Conservation (phyloP, 441 rosid species). For the Eruca vesicaria region DNA sequence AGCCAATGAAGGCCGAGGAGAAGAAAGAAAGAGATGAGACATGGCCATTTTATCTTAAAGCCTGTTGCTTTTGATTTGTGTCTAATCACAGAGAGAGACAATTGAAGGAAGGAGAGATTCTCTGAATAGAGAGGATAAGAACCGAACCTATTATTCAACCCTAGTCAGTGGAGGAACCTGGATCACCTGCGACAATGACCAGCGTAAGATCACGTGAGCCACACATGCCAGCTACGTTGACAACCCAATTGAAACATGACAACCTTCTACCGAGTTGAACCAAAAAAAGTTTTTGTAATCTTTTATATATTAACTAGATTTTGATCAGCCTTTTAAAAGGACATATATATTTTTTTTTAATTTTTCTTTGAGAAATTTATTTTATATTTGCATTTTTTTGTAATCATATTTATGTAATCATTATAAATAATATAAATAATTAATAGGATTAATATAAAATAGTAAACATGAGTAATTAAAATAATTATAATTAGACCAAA, state of each 20-base stretch:
- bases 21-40: slow-evolving; percentile 32
- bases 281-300: no score
- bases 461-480: no score
- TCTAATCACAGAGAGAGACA: not conserved
- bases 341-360: no score
- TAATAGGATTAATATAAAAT: no score
- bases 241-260: not conserved
- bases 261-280: no score
- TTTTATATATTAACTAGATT: no score
- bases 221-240: not conserved
- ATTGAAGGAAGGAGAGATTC: slow-evolving; percentile 1
- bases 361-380: no score
- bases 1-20: slow-evolving; percentile 11
- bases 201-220: slow-evolving; percentile 13
- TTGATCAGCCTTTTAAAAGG: no score
- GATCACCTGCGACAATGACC: not conserved
- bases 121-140: slow-evolving; percentile 19
- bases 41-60: slow-evolving; percentile 1
- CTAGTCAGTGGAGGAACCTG: not conserved
- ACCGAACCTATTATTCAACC: not conserved
- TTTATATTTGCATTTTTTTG: no score
- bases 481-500: no score
- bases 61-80: not conserved
- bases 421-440: no score
- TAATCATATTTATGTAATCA: no score